Conservation (phyloP, 2,329 filamentous ascomycete species). For the Cadophora sp. region DNA sequence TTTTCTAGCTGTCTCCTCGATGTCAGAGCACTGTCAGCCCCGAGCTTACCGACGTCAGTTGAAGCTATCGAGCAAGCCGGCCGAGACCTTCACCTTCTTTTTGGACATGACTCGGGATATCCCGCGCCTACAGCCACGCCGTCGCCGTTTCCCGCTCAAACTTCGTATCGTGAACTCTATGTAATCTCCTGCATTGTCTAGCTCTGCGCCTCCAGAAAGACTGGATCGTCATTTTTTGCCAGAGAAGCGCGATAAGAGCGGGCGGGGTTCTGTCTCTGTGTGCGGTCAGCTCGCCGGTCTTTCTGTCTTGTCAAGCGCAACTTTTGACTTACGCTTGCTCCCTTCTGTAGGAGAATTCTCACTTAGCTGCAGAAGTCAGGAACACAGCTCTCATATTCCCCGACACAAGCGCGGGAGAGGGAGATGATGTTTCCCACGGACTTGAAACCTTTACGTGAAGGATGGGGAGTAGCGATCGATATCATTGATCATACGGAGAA, state of each 20-base stretch:
- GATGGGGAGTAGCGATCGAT: neutral
- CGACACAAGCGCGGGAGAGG: neutral
- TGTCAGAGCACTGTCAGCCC: neutral
- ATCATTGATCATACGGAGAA: neutral
- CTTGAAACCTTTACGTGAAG: neutral
- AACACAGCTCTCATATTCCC: slow-evolving; percentile 2
- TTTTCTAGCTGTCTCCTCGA: too few relatives aligned
- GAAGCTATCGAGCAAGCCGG: neutral
- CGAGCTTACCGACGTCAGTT: neutral
- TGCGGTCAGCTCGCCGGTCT: neutral
- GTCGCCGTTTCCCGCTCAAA: neutral
- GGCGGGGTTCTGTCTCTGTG: neutral
- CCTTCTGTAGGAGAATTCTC: neutral
- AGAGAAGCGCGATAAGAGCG: neutral
- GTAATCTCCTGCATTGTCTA: neutral
- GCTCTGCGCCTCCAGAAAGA: neutral
- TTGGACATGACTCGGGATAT: neutral
- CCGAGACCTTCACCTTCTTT: too few relatives aligned
- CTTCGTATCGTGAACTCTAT: slow-evolving; percentile 1
- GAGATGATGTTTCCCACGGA: slow-evolving; percentile 1
- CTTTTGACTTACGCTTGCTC: neutral
- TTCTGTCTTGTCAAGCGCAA: neutral
- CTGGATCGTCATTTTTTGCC: neutral
- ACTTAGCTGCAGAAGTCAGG: neutral
- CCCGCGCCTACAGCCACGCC: neutral